phyloP scores from a whole-genome alignment of 805 yeast species.

The Suhomyces prunicola region DNA sequence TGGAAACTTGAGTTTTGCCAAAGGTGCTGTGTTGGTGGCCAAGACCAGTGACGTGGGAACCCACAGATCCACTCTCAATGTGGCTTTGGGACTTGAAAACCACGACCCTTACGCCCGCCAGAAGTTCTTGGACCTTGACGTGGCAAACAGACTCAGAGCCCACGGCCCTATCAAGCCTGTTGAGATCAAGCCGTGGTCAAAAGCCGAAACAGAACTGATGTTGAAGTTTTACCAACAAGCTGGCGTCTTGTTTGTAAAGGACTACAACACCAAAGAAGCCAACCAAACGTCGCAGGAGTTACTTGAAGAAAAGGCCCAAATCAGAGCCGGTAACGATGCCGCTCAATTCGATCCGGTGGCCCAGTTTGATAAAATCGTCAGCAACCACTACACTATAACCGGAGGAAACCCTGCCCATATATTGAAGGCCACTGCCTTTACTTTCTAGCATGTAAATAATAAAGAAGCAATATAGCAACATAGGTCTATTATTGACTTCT shows the following conservation, averaged over 20 bases:
- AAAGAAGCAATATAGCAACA: too few relatives aligned
- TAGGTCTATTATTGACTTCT: too few relatives aligned
- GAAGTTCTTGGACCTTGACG: conserved; percentile 49
- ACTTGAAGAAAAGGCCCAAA: conserved; percentile 12
- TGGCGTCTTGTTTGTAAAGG: conserved; percentile 34
- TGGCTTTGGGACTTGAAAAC: conserved; percentile 51
- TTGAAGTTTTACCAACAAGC: conserved; percentile 29
- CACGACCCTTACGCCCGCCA: conserved; percentile 56
- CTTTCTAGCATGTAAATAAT: conserved; percentile 15
- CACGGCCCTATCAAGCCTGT: conserved; percentile 32
- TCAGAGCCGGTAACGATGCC: conserved; percentile 11
- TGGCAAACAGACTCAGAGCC: conserved; percentile 47
- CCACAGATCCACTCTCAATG: conserved; percentile 48
- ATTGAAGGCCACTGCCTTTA: conserved; percentile 29
- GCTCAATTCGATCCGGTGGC: conserved; percentile 18
- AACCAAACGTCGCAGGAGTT: conserved; percentile 10
- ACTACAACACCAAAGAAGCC: conserved; percentile 27
- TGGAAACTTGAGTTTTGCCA: conserved; percentile 50
- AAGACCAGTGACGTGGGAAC: conserved; percentile 55
- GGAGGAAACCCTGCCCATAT: conserved; percentile 40
- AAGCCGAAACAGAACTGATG: conserved; percentile 28
- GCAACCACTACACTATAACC: conserved; percentile 30
- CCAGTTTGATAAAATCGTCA: conserved; percentile 28
- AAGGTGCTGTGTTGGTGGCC: conserved; percentile 66
- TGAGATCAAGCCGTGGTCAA: conserved; percentile 25